A percentile compares a stretch with the other conserved stretches of the same genome.
phyloP scores from a whole-genome alignment of 1,284 basidiomycete genomes.

The Rhodofomes roseus region DNA sequence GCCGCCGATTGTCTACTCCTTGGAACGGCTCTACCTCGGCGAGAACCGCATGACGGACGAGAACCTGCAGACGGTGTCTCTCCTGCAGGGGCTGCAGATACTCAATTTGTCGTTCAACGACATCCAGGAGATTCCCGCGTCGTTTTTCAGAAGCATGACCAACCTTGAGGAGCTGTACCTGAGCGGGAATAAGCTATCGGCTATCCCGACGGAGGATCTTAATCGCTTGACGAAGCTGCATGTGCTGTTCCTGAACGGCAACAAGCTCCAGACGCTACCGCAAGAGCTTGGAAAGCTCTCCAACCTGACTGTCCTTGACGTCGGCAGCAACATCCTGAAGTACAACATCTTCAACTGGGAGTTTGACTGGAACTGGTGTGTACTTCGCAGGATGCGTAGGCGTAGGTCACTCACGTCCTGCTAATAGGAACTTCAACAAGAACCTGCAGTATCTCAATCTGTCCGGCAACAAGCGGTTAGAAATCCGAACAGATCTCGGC shows the following conservation, averaged over 20 bases:
- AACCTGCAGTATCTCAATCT: conserved; percentile 89
- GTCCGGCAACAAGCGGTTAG: conserved; percentile 86
- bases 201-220: conserved; percentile 86
- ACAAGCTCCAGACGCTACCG: conserved; percentile 90
- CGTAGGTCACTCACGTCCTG: not conserved
- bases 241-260: conserved; percentile 90
- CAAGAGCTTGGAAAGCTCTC: conserved; percentile 86
- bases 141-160: conserved; percentile 70
- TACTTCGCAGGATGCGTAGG: conserved; percentile 6
- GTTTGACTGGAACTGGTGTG: conserved; percentile 99
- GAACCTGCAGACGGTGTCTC: conserved; percentile 69
- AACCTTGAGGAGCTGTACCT: conserved; percentile 86
- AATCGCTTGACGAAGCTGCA: conserved; percentile 64
- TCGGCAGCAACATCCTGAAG: conserved; percentile 91
- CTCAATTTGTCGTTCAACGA: conserved; percentile 97
- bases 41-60: conserved; percentile 91
- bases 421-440: conserved; percentile 91
- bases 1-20: conserved; percentile 69
- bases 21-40: conserved; percentile 81
- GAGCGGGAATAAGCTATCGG: conserved; percentile 90
- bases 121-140: conserved; percentile 83
- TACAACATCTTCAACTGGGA: conserved; percentile 99
- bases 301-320: conserved; percentile 84
- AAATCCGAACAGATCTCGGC: conserved; percentile 67
- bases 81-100: conserved; percentile 74